Evolutionary conservation across 768 basidiomycete genomes (phyloP), one percentile per base, ranked within the genome.

Genomic region (Calocera cornea): DNA sequence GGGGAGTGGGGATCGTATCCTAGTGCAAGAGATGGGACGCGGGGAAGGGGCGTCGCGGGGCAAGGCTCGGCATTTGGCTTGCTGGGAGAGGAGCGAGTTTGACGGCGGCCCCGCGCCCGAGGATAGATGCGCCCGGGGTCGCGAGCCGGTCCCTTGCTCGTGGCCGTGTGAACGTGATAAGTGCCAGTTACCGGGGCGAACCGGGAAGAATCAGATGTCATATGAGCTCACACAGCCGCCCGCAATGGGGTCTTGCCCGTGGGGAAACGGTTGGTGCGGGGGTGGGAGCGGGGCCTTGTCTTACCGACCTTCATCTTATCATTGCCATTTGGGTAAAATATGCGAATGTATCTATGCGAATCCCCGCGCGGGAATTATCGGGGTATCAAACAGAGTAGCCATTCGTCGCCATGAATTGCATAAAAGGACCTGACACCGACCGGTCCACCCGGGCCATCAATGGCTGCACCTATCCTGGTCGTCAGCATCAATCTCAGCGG

Each of bases 161-260:
- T 60, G 14, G 54, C 14, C 54, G 54, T 33, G 54, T 60, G 54
- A 60, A 60, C 22, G 31, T 60, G 44, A 47, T 60, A 16, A 29
- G 54, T 2, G 24, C 27, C 5, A 2, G 2, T 60, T 60, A 33
- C 54, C 54, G 54, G 54, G 31, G 54, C 54, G 54, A 60, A 60
- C 54, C 54, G 54, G 54, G 19, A 31, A 33, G 54, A 60, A 29
- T 60, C 54, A 60, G 54, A 27, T 60, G 54, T 60, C 54, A 60
- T 27, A 60, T 60, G 54, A 60, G 54, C 54, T 27, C 54, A 60
- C 54, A 33, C 27, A 29, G 24, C 31, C 54, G 16, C 24, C 24
- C 24, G 31, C n/a, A 16, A 33, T 33, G 54, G 54, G 5, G 8
- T 5, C 8, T 31, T 60, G 8, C 5, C 5, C 16, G 44, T 24